Conservation (phyloP, 805 yeast genomes). For the Scheffersomyces spartinae region DNA sequence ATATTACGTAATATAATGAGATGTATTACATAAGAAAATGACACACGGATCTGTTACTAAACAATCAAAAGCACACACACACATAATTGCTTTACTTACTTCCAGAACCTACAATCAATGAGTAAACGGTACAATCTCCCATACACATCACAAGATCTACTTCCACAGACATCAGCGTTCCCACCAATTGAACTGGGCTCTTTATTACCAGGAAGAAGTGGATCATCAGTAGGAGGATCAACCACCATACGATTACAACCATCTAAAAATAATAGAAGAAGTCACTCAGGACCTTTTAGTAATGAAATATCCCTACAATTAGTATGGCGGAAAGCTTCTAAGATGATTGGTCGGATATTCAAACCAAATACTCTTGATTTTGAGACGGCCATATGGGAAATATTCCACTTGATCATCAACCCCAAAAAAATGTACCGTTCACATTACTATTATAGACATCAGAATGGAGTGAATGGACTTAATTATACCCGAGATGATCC, state of each 20-base stretch:
- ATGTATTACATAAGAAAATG: too few species aligned
- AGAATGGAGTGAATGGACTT: slow-evolving; percentile 40
- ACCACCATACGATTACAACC: slow-evolving; percentile 8
- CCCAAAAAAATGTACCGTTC: slow-evolving; percentile 79
- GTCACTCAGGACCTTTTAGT: slow-evolving; percentile 6
- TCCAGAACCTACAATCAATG: slow-evolving; percentile 9
- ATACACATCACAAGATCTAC: slow-evolving; percentile 30
- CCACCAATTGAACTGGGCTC: slow-evolving; percentile 8
- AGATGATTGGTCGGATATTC: slow-evolving; percentile 20
- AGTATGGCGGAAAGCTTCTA: too few species aligned
- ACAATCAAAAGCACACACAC: too few species aligned
- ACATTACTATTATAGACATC: slow-evolving; percentile 68
- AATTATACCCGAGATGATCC: slow-evolving; percentile 92
- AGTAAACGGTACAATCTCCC: slow-evolving; percentile 28
- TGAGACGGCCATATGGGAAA: slow-evolving; percentile 91
- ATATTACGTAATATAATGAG: too few species aligned
- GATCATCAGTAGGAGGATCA: slow-evolving; percentile 13
- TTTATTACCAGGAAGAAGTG: too few species aligned
- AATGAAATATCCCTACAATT: too few species aligned
- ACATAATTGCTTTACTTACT: slow-evolving; percentile 1
- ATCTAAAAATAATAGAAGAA: slow-evolving; percentile 3
- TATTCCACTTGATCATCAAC: slow-evolving; percentile 55
- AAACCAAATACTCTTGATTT: slow-evolving; percentile 79
- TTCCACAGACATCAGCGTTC: slow-evolving; percentile 16
- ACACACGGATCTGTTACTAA: too few species aligned